Percentiles rank a stretch among this genome's conserved stretches.
Evolutionary conservation across 257 asterid genomes (phyloP).

Genomic region (Capsicum rhomboideum): DNA sequence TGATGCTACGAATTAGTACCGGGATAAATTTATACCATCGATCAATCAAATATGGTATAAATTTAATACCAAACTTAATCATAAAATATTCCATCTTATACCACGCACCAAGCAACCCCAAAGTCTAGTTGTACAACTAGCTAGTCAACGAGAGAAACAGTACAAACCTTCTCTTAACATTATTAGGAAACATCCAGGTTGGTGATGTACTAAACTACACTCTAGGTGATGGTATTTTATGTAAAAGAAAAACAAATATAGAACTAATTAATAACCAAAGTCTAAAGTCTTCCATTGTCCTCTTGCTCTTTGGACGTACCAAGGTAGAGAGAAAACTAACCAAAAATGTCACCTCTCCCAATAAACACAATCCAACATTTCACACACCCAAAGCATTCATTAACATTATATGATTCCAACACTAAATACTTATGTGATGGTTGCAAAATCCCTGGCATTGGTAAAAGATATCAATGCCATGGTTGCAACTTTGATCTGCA

Average conservation of each 20-base stretch:
- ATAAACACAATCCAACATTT: constrained; percentile 20
- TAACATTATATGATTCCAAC: neutral
- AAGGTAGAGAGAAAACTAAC: neutral
- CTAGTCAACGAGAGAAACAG: neutral
- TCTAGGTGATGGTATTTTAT: neutral
- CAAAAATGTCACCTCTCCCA: constrained; percentile 19
- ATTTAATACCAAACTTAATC: too few relatives aligned
- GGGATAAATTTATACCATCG: too few relatives aligned
- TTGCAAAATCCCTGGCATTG: constrained; percentile 32
- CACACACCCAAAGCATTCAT: constrained; percentile 28
- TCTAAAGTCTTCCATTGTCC: neutral
- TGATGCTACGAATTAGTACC: too few relatives aligned
- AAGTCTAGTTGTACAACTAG: neutral
- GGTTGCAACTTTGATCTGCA: constrained; percentile 40
- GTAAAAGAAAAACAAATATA: neutral
- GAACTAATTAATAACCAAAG: neutral
- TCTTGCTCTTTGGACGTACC: neutral
- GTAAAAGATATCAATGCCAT: constrained; percentile 29
- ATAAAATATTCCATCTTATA: too few relatives aligned
- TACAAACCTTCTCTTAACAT: neutral
- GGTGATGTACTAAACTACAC: neutral
- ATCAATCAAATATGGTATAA: too few relatives aligned
- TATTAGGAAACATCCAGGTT: neutral
- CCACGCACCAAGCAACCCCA: too few relatives aligned
- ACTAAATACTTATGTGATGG: constrained; percentile 27